These are phyloP conservation scores for Malassezia vespertilionis DNA, from an alignment of 1,284 basidiomycete genomes.

Conservation along the genomic window DNA sequence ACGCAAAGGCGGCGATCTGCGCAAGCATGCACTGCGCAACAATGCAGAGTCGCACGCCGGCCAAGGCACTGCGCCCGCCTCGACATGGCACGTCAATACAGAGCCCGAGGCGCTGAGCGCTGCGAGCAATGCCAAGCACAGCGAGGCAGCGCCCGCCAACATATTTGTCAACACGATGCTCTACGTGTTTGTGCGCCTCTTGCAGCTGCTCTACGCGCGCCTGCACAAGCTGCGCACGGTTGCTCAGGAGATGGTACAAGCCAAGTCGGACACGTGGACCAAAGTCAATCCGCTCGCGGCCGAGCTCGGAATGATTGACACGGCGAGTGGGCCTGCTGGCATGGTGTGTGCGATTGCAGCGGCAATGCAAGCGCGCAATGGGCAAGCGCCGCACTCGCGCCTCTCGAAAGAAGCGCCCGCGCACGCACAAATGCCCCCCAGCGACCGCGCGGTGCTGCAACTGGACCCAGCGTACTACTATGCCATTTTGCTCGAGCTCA, in stretches of 20 bases:
- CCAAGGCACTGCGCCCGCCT: conserved; percentile 31
- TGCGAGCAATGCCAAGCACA: no score
- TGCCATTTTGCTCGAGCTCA: conserved; percentile 76
- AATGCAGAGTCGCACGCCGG: conserved; percentile 27
- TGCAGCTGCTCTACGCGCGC: conserved; percentile 74
- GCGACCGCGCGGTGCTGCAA: conserved; percentile 31
- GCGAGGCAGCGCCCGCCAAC: conserved; percentile 48
- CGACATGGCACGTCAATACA: conserved; percentile 50
- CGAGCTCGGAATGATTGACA: conserved; percentile 58
- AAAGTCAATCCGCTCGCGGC: conserved; percentile 54
- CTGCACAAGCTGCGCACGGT: conserved; percentile 63
- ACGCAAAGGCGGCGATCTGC: conserved; percentile 13
- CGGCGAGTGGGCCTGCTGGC: conserved; percentile 48
- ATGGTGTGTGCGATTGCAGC: conserved; percentile 26
- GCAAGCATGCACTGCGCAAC: conserved; percentile 6
- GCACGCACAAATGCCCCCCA: conserved; percentile 21
- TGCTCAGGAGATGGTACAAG: conserved; percentile 51
- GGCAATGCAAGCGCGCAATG: conserved; percentile 3
- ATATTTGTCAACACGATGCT: conserved; percentile 90
- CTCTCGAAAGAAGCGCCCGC: conserved; percentile 18
- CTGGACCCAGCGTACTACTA: conserved; percentile 57
- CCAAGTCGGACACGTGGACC: conserved; percentile 26
- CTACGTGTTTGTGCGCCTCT: conserved; percentile 73
- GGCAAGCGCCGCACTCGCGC: conserved; percentile 18
- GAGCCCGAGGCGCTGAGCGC: background rate